Evolutionary conservation across 164 flowering plant species (phyloP).

Genomic region (Vitis rupestris): DNA sequence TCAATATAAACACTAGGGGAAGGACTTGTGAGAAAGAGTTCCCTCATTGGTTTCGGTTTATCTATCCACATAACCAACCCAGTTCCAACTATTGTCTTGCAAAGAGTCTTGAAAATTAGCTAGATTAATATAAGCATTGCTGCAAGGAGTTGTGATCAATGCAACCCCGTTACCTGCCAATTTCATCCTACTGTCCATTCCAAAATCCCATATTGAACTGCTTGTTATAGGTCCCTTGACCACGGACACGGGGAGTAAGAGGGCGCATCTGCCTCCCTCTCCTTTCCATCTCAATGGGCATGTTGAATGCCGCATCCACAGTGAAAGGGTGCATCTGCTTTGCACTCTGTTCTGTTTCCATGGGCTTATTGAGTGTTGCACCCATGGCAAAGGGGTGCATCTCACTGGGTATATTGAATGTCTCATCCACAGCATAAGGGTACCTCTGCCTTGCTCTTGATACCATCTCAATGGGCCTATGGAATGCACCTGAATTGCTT

Average conservation of each 20-base stretch:
- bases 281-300: neutral
- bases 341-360: neutral
- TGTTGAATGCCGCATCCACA: neutral
- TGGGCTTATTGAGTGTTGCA: neutral
- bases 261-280: neutral
- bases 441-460: too few species aligned
- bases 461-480: too few species aligned
- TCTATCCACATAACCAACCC: too few species aligned
- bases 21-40: too few species aligned
- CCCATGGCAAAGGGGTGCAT: too few species aligned
- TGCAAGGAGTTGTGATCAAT: neutral
- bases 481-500: neutral
- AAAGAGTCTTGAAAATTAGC: neutral
- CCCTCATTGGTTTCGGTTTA: too few species aligned
- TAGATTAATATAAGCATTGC: neutral
- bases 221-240: neutral
- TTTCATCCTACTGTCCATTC: neutral
- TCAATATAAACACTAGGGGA: too few species aligned
- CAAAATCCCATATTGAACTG: neutral
- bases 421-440: too few species aligned
- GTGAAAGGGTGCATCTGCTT: neutral
- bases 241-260: neutral
- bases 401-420: too few species aligned
- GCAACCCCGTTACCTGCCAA: neutral
- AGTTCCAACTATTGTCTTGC: too few species aligned